Evolutionary conservation across 306 rosid species (phyloP).

Genomic region (Casuarina glauca): DNA sequence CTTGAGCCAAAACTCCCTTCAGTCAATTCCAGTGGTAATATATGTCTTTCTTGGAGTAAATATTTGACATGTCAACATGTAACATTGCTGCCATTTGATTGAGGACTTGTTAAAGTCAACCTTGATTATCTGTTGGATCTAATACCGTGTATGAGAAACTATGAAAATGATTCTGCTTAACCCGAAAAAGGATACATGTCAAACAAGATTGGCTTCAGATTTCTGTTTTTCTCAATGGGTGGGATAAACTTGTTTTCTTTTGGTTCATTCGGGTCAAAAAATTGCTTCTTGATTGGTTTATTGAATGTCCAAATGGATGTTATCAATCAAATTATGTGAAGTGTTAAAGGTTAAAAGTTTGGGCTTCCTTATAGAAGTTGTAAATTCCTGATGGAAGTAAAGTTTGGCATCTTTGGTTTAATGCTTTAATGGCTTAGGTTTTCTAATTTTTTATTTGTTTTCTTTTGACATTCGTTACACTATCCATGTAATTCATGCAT

Average conservation of each 20-base stretch:
- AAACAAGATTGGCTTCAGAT: not conserved
- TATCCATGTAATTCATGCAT: not conserved
- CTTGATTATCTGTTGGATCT: not conserved
- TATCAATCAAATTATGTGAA: not conserved
- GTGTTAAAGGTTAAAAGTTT: not conserved
- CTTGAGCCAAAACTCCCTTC: slow-evolving; percentile 89
- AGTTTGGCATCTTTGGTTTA: not conserved
- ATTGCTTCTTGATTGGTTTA: not conserved
- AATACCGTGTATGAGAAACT: not conserved
- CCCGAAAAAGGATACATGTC: not conserved
- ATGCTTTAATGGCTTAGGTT: not conserved
- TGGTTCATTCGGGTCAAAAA: not conserved
- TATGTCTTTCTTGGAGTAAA: slow-evolving; percentile 1
- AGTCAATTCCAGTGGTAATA: slow-evolving; percentile 71
- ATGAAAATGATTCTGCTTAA: not conserved
- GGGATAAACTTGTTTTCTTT: slow-evolving; percentile 12
- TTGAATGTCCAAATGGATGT: not conserved
- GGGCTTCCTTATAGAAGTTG: not conserved
- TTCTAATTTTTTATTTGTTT: not conserved
- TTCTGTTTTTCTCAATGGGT: not conserved
- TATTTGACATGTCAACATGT: not conserved
- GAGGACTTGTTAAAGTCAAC: slow-evolving; percentile 14
- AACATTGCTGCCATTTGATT: slow-evolving; percentile 11
- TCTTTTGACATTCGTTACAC: not conserved
- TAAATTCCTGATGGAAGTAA: not conserved